Evolutionary conservation across 768 basidiomycete genomes (phyloP).

Genomic region (Mrakia hoshinonis): DNA sequence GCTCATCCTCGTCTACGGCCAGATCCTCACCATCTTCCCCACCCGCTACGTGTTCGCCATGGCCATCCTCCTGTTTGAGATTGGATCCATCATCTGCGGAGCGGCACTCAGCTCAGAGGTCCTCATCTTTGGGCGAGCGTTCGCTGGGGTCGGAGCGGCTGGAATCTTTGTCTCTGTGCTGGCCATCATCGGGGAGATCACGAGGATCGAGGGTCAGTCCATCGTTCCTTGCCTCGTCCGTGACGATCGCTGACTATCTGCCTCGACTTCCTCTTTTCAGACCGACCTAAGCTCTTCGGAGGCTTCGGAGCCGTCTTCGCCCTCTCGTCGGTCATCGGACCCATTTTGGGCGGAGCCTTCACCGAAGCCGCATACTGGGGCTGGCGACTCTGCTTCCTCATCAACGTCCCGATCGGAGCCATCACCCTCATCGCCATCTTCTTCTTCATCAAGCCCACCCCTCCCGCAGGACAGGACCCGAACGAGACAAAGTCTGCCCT

Average conservation of each 20-base stretch:
- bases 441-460: conserved; percentile 37
- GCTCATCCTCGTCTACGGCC: conserved; percentile 33
- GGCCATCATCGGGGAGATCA: conserved; percentile 34
- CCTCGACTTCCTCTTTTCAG: neutral
- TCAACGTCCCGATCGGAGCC: conserved; percentile 33
- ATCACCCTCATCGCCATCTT: conserved; percentile 40
- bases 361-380: conserved; percentile 41
- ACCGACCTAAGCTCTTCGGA: conserved; percentile 31
- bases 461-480: conserved; percentile 26
- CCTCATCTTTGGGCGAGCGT: conserved; percentile 38
- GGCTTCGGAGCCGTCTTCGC: conserved; percentile 32
- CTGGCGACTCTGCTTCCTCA: conserved; percentile 29
- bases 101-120: conserved; percentile 32
- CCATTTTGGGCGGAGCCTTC: conserved; percentile 35
- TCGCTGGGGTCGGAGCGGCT: conserved; percentile 47
- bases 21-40: conserved; percentile 37
- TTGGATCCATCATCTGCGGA: conserved; percentile 47
- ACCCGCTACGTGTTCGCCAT: conserved; percentile 39
- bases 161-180: conserved; percentile 37
- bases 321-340: conserved; percentile 39
- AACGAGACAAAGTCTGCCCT: conserved; percentile 27
- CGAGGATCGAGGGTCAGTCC: conserved; percentile 29
- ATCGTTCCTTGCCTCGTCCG: neutral
- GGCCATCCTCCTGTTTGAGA: conserved; percentile 42
- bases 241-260: neutral